Evolutionary conservation across 208 protist species (phyloP).

Genomic region (Endotrypanum monterogeii): DNA sequence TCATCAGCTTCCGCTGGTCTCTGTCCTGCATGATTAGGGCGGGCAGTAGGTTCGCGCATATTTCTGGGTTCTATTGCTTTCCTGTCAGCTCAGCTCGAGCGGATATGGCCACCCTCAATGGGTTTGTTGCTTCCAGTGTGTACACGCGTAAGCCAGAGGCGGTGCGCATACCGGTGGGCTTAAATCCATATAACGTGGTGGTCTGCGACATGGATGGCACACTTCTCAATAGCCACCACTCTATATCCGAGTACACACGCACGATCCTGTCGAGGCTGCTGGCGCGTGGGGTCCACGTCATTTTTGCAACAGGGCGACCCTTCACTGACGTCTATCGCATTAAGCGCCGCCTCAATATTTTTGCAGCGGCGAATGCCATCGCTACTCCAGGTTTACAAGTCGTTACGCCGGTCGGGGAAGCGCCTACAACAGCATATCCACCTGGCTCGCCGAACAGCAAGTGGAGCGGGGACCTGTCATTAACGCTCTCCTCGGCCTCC

Average conservation of each 20-base stretch:
- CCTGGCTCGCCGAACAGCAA: slow-evolving; percentile 7
- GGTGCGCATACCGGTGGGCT: slow-evolving; percentile 18
- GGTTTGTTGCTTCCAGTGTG: background rate
- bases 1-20: no score
- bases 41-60: no score
- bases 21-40: no score
- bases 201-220: slow-evolving; percentile 80
- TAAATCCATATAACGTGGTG: slow-evolving; percentile 43
- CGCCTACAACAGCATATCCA: background rate
- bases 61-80: no score
- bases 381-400: slow-evolving; percentile 50
- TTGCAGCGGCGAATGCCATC: slow-evolving; percentile 38
- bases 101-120: background rate
- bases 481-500: background rate
- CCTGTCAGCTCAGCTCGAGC: background rate
- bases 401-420: slow-evolving; percentile 26
- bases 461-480: background rate
- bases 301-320: slow-evolving; percentile 78
- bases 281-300: slow-evolving; percentile 67
- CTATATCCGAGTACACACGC: slow-evolving; percentile 46
- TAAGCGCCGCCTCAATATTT: slow-evolving; percentile 61
- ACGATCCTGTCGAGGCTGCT: slow-evolving; percentile 54
- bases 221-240: slow-evolving; percentile 45
- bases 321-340: slow-evolving; percentile 66
- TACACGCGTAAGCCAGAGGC: slow-evolving; percentile 20